These are phyloP conservation scores for Penicillium sclerotigenum DNA, from an alignment of 2,329 filamentous ascomycete species.

Conservation along the genomic window DNA sequence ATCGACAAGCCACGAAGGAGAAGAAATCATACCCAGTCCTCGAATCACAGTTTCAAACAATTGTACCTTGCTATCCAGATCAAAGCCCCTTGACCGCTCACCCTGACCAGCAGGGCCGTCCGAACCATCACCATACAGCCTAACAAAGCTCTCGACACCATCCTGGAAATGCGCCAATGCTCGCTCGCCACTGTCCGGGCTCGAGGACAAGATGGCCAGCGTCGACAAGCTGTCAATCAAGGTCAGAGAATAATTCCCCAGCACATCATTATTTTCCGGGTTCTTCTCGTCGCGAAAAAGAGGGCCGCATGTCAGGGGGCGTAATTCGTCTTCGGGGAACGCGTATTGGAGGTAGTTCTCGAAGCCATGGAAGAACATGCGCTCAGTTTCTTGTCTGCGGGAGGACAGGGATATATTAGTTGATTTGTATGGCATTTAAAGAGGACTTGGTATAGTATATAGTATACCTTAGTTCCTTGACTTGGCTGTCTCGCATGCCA, in stretches of 20 bases:
- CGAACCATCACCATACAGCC: constrained; percentile 82
- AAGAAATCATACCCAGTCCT: constrained; percentile 51
- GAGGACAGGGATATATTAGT: not conserved
- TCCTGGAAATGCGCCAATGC: constrained; percentile 74
- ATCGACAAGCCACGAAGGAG: not conserved
- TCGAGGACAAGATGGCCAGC: constrained; percentile 81
- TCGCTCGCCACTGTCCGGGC: constrained; percentile 54
- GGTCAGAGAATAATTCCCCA: constrained; percentile 95
- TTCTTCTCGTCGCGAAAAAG: constrained; percentile 79
- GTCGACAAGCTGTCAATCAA: constrained; percentile 94
- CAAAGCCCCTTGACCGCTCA: constrained; percentile 73
- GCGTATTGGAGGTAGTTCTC: constrained; percentile 92
- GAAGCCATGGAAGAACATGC: constrained; percentile 96
- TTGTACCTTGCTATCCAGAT: constrained; percentile 96
- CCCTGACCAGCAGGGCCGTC: constrained; percentile 66
- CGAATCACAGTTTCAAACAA: constrained; percentile 98
- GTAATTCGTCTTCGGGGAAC: constrained; percentile 93
- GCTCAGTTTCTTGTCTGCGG: constrained; percentile 46
- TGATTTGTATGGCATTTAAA: not conserved
- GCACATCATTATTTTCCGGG: constrained; percentile 86
- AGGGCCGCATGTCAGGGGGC: constrained; percentile 78
- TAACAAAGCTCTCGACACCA: constrained; percentile 71
- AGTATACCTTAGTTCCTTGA: constrained; percentile 37
- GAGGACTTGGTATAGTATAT: not conserved
- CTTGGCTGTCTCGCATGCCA: constrained; percentile 36